Conservation (phyloP, 352 stramenopile genomes). For the Globisporangium paddicum region DNA sequence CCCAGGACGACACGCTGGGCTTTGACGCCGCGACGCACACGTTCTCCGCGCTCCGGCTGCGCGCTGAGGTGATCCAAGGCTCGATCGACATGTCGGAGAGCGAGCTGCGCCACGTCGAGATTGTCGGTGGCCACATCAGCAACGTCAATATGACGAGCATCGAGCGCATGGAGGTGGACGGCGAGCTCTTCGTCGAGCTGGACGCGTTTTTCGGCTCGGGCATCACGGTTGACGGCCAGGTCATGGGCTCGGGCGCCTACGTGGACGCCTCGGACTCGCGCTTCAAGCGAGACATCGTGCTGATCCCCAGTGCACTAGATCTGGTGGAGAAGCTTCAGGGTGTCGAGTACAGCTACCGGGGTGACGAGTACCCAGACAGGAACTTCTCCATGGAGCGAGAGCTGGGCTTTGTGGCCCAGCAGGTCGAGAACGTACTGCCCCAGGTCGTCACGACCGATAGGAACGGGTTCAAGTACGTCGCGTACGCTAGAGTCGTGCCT, state of each 20-base stretch:
- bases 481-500: conserved; percentile 76
- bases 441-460: conserved; percentile 68
- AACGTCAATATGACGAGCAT: conserved; percentile 74
- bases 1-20: conserved; percentile 46
- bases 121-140: conserved; percentile 70
- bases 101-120: conserved; percentile 60
- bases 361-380: conserved; percentile 31
- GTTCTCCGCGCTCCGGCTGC: conserved; percentile 38
- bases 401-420: conserved; percentile 87
- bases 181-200: conserved; percentile 79
- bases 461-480: conserved; percentile 85
- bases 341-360: conserved; percentile 59
- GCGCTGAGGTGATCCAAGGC: conserved; percentile 42
- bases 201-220: conserved; percentile 80
- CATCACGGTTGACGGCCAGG: conserved; percentile 83
- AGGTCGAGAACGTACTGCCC: conserved; percentile 76
- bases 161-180: conserved; percentile 63
- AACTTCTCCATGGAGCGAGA: conserved; percentile 43
- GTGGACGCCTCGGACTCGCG: conserved; percentile 86
- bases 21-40: conserved; percentile 50
- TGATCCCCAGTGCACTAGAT: conserved; percentile 39
- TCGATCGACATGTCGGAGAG: conserved; percentile 80
- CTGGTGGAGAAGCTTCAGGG: conserved; percentile 52
- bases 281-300: conserved; percentile 77
- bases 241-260: conserved; percentile 89